These are phyloP conservation scores for Penicillium parvum DNA, from an alignment of 495 filamentous ascomycete genomes.

Conservation along the genomic window DNA sequence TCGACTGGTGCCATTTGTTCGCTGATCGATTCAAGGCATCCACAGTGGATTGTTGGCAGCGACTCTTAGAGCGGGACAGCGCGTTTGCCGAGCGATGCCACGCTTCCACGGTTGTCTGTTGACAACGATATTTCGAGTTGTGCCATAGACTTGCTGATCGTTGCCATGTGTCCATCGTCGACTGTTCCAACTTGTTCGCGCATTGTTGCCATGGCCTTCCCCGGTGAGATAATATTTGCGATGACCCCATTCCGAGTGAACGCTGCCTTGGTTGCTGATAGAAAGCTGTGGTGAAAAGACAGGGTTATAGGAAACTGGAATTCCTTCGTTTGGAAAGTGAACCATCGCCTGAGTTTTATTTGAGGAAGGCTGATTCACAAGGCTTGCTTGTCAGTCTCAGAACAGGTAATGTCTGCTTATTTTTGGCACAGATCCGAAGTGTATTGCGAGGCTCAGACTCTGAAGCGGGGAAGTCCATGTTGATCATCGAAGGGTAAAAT, in stretches of 20 bases:
- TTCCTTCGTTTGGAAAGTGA: no score
- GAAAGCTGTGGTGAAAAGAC: no score
- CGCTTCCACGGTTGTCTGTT: constrained; percentile 7
- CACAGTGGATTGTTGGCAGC: constrained; percentile 4
- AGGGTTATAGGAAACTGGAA: no score
- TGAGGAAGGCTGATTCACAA: no score
- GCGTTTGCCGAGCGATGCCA: constrained; percentile 9
- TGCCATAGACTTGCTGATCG: constrained; percentile 6
- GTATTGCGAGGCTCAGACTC: no score
- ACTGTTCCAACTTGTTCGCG: constrained; percentile 7
- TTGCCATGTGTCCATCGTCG: constrained; percentile 9
- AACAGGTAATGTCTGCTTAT: no score
- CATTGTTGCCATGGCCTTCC: constrained; percentile 2
- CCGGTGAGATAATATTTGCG: background rate
- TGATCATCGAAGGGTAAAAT: no score
- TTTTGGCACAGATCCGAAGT: no score
- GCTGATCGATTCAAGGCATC: constrained; percentile 2
- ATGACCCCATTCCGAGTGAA: background rate
- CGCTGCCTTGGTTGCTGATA: background rate
- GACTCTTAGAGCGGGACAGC: constrained; percentile 2
- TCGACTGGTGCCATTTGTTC: constrained; percentile 1
- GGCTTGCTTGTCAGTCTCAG: no score
- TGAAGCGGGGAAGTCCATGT: no score
- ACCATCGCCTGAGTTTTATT: no score
- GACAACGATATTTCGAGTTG: constrained; percentile 9